Evolutionary conservation across 2,329 filamentous ascomycete species (phyloP).

Genomic region (Talaromyces sp.): DNA sequence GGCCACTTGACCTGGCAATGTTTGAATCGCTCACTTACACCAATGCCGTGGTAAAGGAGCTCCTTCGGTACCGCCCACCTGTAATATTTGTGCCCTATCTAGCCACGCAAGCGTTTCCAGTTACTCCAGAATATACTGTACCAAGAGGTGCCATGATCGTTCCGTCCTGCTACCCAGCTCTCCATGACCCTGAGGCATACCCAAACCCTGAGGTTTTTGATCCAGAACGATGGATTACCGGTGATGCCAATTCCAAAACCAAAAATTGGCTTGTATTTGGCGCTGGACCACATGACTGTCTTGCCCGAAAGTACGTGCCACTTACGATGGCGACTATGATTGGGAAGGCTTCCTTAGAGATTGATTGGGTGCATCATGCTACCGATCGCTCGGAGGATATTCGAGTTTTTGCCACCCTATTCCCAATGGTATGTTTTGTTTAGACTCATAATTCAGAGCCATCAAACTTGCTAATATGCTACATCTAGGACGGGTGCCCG

Average conservation of each 20-base stretch:
- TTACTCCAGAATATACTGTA: constrained; percentile 79
- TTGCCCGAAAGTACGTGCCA: constrained; percentile 87
- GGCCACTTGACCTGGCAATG: constrained; percentile 71
- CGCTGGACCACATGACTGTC: constrained; percentile 90
- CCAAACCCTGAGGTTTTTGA: constrained; percentile 83
- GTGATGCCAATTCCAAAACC: constrained; percentile 80
- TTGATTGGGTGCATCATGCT: constrained; percentile 86
- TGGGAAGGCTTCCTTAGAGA: constrained; percentile 77
- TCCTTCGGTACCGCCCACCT: constrained; percentile 86
- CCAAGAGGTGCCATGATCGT: constrained; percentile 95
- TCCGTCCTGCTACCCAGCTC: constrained; percentile 81
- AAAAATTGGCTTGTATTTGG: constrained; percentile 99
- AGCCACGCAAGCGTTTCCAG: constrained; percentile 89
- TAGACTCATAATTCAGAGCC: not conserved
- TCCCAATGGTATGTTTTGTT: constrained; percentile 70
- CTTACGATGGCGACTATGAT: constrained; percentile 84
- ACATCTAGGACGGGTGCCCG: constrained; percentile 70
- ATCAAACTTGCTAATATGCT: constrained; percentile 16
- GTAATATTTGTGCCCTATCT: constrained; percentile 96
- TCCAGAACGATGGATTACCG: constrained; percentile 84
- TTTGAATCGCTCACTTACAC: constrained; percentile 87
- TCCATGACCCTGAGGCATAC: constrained; percentile 90
- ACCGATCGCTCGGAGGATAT: constrained; percentile 87
- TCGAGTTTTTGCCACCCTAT: constrained; percentile 96
- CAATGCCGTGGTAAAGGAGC: constrained; percentile 83